Evolutionary conservation across 768 basidiomycete genomes (phyloP), one percentile per base, ranked within the genome.

Genomic region (Trametes cingulata): DNA sequence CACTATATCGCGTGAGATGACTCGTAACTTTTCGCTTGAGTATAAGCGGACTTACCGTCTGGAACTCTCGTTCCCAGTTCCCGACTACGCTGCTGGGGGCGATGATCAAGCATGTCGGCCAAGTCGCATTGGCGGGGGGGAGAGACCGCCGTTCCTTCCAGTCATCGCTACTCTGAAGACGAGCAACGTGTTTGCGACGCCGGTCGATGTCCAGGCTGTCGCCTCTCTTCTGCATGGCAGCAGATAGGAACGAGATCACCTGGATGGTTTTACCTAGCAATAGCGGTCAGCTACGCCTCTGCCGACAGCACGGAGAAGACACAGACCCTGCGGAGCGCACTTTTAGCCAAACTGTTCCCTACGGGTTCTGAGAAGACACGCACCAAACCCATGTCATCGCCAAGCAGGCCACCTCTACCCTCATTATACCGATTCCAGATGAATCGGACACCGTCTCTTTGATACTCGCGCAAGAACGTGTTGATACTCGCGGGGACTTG

Each of bases 321-420:
- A 52, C 55, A 55, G 27, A 33, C 57, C 57, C 52, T 59, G n/a
- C 1, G 4, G 6, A 19, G 4, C 8, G 17, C 12, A 8, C 12
- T 27, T 35, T 52, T 20, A 67, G 68, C 61, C 56, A 71, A 72
- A 73, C 70, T 74, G 54, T 15, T 48, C 43, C 12, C 20, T 15
- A 13, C 2, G 2, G 17, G 13, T 33, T 12, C 3, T 35, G 49
- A 15, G 25, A 1, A 15, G 7, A 17, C 27, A 73, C 72, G 24
- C 63, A 87, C 86, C 62, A 88, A 77, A 64, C 93, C 96, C 96
- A 98, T 98, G 68, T 98, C 96, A 70, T 98, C 96, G 6, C 96
- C 96, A 4, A 98, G 80, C 12, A 98, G 71, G 0, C 89, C 95
- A 0, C 96, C 96, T 43, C 79, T 77, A 0, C 80, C 81, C 64